phyloP scores from a whole-genome alignment of 441 rosid species.

The Pelargonium myrrhifolium region DNA sequence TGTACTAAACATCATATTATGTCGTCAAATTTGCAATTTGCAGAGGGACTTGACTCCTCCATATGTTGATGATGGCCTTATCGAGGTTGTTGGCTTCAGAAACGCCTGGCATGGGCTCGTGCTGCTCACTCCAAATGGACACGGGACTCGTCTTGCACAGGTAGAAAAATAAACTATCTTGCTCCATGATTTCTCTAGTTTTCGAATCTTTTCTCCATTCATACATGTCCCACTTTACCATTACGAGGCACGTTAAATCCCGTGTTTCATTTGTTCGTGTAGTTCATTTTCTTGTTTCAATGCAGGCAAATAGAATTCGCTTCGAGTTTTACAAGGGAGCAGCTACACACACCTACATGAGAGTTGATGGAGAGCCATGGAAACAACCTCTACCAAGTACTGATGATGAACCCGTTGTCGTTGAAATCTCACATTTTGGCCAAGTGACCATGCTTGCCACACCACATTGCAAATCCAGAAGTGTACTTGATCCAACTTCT shows the following conservation, averaged over 20 bases:
- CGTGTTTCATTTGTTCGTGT: too few species aligned
- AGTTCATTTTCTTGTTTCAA: not conserved
- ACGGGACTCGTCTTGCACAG: conserved; percentile 95
- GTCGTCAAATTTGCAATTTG: not conserved
- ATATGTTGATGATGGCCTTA: conserved; percentile 74
- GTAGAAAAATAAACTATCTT: conserved; percentile 21
- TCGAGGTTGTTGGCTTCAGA: conserved; percentile 91
- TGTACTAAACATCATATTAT: not conserved
- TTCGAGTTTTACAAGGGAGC: conserved; percentile 77
- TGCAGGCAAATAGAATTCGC: conserved; percentile 68
- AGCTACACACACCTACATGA: conserved; percentile 72
- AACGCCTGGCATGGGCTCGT: conserved; percentile 96
- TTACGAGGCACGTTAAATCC: too few species aligned
- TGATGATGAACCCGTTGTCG: conserved; percentile 59
- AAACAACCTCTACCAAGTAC: conserved; percentile 69
- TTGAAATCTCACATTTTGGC: conserved; percentile 82
- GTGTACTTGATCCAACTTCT: conserved; percentile 38
- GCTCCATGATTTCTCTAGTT: not conserved
- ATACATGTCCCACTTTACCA: too few species aligned
- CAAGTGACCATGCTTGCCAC: conserved; percentile 91
- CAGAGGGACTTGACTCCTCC: conserved; percentile 87
- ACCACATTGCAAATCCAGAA: conserved; percentile 54
- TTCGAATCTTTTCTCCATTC: too few species aligned
- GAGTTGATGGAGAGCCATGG: conserved; percentile 97
- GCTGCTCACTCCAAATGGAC: conserved; percentile 78